phyloP scores from a whole-genome alignment of 2,329 filamentous ascomycete species.

The Exophiala calicioides region DNA sequence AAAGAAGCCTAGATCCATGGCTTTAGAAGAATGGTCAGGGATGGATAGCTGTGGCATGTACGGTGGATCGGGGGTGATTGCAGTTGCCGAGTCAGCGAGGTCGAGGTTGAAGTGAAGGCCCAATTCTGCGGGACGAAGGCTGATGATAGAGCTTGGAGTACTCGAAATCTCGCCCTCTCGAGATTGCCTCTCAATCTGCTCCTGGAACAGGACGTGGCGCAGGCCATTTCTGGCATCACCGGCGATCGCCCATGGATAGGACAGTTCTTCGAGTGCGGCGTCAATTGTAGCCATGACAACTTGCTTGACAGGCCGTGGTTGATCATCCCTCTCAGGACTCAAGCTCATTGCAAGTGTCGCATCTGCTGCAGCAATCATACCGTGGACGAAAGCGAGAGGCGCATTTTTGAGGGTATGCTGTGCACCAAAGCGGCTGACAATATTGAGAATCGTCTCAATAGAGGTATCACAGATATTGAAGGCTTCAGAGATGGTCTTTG shows the following conservation, averaged over 20 bases:
- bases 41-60: too few species aligned
- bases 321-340: not conserved
- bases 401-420: conserved; percentile 11
- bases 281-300: not conserved
- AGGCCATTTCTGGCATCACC: not conserved
- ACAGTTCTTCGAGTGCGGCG: not conserved
- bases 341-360: conserved; percentile 3
- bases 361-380: conserved; percentile 3
- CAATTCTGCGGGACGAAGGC: too few species aligned
- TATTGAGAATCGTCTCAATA: conserved; percentile 8
- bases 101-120: too few species aligned
- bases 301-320: not conserved
- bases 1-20: too few species aligned
- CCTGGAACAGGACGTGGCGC: not conserved
- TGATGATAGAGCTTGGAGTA: too few species aligned
- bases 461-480: conserved; percentile 7
- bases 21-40: too few species aligned
- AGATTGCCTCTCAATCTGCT: not conserved
- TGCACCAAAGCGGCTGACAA: conserved; percentile 7
- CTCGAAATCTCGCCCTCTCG: too few species aligned
- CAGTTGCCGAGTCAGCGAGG: too few species aligned
- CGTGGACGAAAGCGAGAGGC: conserved; percentile 9
- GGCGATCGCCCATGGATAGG: conserved; percentile 3
- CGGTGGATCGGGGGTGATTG: too few species aligned
- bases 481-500: not conserved